phyloP scores from a whole-genome alignment of 768 basidiomycete species.

The Nidularia sp. region DNA sequence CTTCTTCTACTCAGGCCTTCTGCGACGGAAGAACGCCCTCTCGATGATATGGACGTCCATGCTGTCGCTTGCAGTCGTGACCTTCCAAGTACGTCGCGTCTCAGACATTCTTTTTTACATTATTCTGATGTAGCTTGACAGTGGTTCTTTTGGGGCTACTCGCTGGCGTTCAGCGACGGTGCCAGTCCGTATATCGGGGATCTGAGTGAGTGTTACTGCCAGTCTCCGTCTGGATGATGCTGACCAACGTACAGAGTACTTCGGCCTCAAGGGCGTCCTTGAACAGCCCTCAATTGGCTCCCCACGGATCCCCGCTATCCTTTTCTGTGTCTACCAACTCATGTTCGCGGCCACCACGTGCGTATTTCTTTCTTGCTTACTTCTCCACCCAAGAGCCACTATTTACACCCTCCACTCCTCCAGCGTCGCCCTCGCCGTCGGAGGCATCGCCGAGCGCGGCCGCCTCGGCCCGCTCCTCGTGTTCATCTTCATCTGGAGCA shows the following conservation, averaged over 20 bases:
- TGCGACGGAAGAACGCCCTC: slow-evolving; percentile 90
- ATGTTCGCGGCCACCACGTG: slow-evolving; percentile 91
- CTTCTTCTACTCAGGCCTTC: slow-evolving; percentile 87
- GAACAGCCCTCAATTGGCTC: slow-evolving; percentile 73
- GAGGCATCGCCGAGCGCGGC: slow-evolving; percentile 88
- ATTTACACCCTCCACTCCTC: slow-evolving; percentile 16
- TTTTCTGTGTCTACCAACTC: slow-evolving; percentile 82
- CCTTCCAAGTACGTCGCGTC: slow-evolving; percentile 64
- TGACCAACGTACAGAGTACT: slow-evolving; percentile 51
- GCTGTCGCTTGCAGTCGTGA: slow-evolving; percentile 72
- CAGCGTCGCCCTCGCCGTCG: slow-evolving; percentile 84
- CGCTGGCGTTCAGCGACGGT: slow-evolving; percentile 82
- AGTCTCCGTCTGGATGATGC: not conserved
- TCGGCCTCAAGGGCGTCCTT: slow-evolving; percentile 77
- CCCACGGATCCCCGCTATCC: slow-evolving; percentile 63
- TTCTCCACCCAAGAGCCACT: not conserved
- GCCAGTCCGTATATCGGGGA: slow-evolving; percentile 79
- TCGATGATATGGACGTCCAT: slow-evolving; percentile 84
- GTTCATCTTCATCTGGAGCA: slow-evolving; percentile 89
- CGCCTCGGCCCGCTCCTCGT: slow-evolving; percentile 83
- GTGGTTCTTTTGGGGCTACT: slow-evolving; percentile 99
- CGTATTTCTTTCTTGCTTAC: slow-evolving; percentile 15
- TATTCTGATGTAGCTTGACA: slow-evolving; percentile 19
- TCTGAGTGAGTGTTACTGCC: slow-evolving; percentile 49
- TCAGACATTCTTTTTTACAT: not conserved